Percentiles rank a stretch among this genome's conserved stretches.
These are phyloP conservation scores for Lasiosphaeris hirsuta DNA, from an alignment of 495 filamentous ascomycete species.

Conservation along the genomic window DNA sequence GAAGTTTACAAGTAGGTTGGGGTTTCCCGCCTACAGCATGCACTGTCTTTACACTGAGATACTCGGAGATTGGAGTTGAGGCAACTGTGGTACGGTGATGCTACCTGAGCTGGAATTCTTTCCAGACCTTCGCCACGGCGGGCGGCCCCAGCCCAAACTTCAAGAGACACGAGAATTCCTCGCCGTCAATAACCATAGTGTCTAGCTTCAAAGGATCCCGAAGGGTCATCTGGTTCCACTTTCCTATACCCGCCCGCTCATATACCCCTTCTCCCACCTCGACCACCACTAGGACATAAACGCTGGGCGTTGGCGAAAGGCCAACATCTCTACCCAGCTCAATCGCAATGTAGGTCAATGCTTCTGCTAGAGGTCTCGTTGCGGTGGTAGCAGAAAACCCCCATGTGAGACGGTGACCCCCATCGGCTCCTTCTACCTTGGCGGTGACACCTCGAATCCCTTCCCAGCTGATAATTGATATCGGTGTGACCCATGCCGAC, in stretches of 20 bases:
- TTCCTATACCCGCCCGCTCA: conserved; percentile 5
- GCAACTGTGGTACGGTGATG: too few relatives aligned
- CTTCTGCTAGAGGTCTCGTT: conserved; percentile 1
- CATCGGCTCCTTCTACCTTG: conserved; percentile 1
- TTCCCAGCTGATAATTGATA: conserved; percentile 1
- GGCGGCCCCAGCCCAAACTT: conserved; percentile 1
- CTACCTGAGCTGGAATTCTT: conserved; percentile 4
- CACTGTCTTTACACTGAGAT: too few relatives aligned
- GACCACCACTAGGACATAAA: conserved; percentile 2
- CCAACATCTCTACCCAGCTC: conserved; percentile 5
- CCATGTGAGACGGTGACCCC: conserved; percentile 1
- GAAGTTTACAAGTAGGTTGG: too few relatives aligned
- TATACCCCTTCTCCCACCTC: conserved; percentile 1
- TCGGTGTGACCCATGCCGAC: conserved; percentile 3
- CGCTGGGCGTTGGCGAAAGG: background rate
- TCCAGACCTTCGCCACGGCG: conserved; percentile 2
- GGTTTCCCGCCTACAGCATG: too few relatives aligned
- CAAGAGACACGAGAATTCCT: background rate
- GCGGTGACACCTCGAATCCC: conserved; percentile 1
- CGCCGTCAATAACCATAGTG: background rate
- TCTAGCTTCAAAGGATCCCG: background rate
- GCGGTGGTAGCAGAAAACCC: background rate
- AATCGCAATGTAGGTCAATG: conserved; percentile 1
- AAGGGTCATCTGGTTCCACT: background rate
- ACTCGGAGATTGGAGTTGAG: too few relatives aligned